Evolutionary conservation across 352 stramenopile genomes (phyloP), one percentile per base, ranked within the genome.

Genomic region (Blastocystis sp.): DNA sequence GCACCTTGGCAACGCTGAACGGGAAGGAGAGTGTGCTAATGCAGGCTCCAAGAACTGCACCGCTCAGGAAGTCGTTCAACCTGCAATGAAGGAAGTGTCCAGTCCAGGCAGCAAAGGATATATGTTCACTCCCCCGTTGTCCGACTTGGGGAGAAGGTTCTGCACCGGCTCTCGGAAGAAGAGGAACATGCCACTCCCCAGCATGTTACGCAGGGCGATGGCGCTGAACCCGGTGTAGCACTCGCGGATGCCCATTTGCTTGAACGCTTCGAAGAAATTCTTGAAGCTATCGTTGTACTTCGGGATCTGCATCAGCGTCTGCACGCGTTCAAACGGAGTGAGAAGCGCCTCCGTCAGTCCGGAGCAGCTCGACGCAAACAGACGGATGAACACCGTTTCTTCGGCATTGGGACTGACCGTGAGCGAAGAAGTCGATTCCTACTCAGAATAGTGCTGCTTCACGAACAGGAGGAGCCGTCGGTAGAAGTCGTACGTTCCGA

Each of bases 401-500:
- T 50, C 29, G 29, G 63, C 21, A n/a, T 4, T 29, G 1, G 66
- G 13, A 79, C 62, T 89, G 79, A 1, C 6, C 12, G 26, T 29
- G 1, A 80, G 19, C n/a, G 24, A 59, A 80, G 12, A 59, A 24
- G 3, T 2, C 16, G 33, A 55, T 37, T 61, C 4, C 2, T 19
- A 79, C 62, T 45, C 79, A 13, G 45, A 65, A 45, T 66, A 19
- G n/a, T 33, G 33, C 60, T n/a, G 19, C 50, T 60, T 26, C 2
- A 79, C 26, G 21, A 16, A 61, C 21, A 89, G 55, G 21, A 96
- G 80, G 45, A 92, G 55, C 63, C 94, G 92, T 79, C 95, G 91
- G 90, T 96, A 96, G 90, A 93, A 95, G 90, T 96, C 95, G 90
- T 95, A 96, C 0, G 96, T 91, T 6, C 94, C 94, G 90, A 96